Evolutionary conservation across 2,329 filamentous ascomycete species (phyloP).

Genomic region (Phyllosticta citriasiana): DNA sequence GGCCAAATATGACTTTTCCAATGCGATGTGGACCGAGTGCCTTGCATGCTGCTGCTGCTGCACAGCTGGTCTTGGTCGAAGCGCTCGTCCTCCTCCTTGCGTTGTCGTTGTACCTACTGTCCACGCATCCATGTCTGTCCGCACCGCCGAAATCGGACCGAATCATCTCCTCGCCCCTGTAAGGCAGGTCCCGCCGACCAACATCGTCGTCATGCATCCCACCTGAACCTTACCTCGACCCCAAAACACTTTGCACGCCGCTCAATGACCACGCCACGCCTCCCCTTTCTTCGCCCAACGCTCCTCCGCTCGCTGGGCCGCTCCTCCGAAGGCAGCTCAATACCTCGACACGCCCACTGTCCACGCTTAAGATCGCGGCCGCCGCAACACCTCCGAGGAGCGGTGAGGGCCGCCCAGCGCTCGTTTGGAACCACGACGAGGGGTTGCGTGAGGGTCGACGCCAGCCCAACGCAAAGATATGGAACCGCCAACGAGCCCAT

Average conservation of each 20-base stretch:
- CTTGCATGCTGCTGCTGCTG: not conserved
- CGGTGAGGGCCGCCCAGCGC: not conserved
- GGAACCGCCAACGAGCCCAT: slow-evolving; percentile 39
- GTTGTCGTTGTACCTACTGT: not conserved
- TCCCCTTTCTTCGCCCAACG: slow-evolving; percentile 39
- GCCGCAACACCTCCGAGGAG: not conserved
- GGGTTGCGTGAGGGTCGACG: not conserved
- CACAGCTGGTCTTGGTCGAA: not conserved
- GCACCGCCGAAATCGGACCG: not conserved
- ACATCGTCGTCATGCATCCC: not conserved
- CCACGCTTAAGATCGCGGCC: not conserved
- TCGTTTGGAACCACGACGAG: not conserved
- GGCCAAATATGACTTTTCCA: not conserved
- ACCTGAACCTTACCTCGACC: not conserved
- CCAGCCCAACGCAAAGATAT: slow-evolving; percentile 30
- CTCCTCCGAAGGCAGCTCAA: slow-evolving; percentile 16
- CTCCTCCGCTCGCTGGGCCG: slow-evolving; percentile 26
- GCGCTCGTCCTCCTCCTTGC: not conserved
- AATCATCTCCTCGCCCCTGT: not conserved
- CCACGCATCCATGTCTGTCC: too few species aligned
- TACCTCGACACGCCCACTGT: slow-evolving; percentile 16
- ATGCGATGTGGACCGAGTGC: not conserved
- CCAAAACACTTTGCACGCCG: not conserved
- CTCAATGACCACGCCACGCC: slow-evolving; percentile 33
- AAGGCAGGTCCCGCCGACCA: not conserved